Evolutionary conservation across 2,329 filamentous ascomycete species (phyloP), one percentile per base, ranked within the genome.

Genomic region (Fusarium proliferatum): DNA sequence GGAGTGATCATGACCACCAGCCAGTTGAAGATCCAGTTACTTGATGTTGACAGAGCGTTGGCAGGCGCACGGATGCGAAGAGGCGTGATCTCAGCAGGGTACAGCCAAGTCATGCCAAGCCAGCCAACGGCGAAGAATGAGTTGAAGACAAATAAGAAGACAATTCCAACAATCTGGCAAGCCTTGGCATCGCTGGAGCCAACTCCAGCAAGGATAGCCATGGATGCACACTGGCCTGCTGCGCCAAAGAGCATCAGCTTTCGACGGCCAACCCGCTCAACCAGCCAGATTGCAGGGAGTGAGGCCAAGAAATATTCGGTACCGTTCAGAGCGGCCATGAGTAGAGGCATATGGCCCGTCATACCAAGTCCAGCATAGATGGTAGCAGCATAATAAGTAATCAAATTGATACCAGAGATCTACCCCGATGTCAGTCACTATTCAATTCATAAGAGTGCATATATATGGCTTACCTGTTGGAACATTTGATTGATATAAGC

Each of bases 231-330:
- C 79, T 92, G 90, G 67, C 90, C 90, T 4, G 86, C 78, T 42
- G 89, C 89, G 60, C 92, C 92, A 71, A 93, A 89, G 23, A 94
- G 82, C 91, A 95, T 94, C 68, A 94, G 87, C 77, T 89, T 88
- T 23, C 92, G 87, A 34, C 93, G 90, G 16, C 91, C 91, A 7
- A 91, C 88, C 4, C 88, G 87, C 80, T 93, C 91, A 42, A 92
- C 89, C 33, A 92, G 85, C 79, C 90, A 90, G 26, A 88, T 85
- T 3, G 86, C 84, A 1, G 86, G 85, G 89, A 91, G 89, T 6
- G 91, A 91, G 2, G 88, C 91, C 79, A 92, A 89, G 79, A 91
- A 84, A 60, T 89, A 84, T 74, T 91, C 86, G 67, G 80, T 83
- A 4, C 79, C 80, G 64, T 83, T 82, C 55, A 83, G 74, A 16